Base-by-base conservation (phyloP, 2,329 filamentous ascomycete species). In the Ambrosiella beaveri region DNA sequence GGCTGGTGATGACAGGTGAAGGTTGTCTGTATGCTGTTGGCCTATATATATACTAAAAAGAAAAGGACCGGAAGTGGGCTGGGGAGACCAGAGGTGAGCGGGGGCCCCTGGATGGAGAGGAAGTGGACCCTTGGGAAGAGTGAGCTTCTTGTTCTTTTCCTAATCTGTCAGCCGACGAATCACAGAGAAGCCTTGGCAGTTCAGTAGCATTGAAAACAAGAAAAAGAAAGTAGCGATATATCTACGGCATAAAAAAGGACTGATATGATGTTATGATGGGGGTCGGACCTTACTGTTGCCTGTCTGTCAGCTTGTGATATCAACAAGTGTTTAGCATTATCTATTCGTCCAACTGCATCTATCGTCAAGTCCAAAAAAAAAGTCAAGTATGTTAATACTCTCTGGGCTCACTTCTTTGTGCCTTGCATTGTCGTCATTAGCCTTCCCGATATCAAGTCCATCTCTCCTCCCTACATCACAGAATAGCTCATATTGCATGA, bases 91-190 rank as follows among this genome's bases (percentile, higher is more conserved):
- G 27, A 15, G 11, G 7, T 5, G 44, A 47, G 8, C 9, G 19
- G 7, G n/a, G 44, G 7, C n/a, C 44, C 44, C 44, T 47, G 44
- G 19, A 47, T 8, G 4, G 13, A 8, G n/a, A 47, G 44, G 44
- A 47, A 13, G 47, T 27, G 8, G 9, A 44, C 53, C 38, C 53
- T 9, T 35, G 47, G 47, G 8, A 9, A 35, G 39, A 51, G 47
- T 51, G 19, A 19, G 27, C 39, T 59, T 59, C 57, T 59, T 44
- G 38, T 52, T 59, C 57, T 56, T 59, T 59, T 59, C 57, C 57
- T 59, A 59, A 56, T 59, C 54, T 38, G 57, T 59, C 57, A 12
- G 17, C 17, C 12, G 27, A 36, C 47, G 27, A 51, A 51, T 36
- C 27, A 51, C 17, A 51, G 19, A 36, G 19, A 51, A n/a, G 27